These are phyloP conservation scores for Thermomucor indicae-seudaticae DNA, from an alignment of 371 early-diverging fungal genomes.

Conservation along the genomic window DNA sequence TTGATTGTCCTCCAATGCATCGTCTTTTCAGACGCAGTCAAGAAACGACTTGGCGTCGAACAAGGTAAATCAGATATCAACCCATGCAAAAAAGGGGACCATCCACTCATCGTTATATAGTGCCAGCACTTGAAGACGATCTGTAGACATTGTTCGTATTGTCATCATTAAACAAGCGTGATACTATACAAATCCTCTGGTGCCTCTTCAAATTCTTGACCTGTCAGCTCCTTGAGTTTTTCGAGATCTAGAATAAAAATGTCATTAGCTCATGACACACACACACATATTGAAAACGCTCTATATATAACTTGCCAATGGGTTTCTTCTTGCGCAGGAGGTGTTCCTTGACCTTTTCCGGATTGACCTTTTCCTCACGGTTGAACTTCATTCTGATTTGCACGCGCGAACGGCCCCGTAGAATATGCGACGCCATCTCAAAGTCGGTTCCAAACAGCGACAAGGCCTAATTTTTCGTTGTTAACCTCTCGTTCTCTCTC, in stretches of 20 bases:
- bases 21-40: conserved; percentile 32
- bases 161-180: too few species aligned
- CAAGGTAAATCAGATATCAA: too few species aligned
- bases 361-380: conserved; percentile 56
- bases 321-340: conserved; percentile 40
- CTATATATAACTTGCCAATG: conserved; percentile 28
- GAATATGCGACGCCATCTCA: conserved; percentile 55
- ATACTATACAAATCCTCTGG: conserved; percentile 38
- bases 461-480: conserved; percentile 40
- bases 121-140: too few species aligned
- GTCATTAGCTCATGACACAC: not conserved
- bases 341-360: conserved; percentile 49
- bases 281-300: not conserved
- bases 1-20: conserved; percentile 53
- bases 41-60: conserved; percentile 13
- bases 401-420: conserved; percentile 52
- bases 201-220: conserved; percentile 21
- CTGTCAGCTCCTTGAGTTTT: conserved; percentile 15
- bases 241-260: conserved; percentile 11
- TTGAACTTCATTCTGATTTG: conserved; percentile 69
- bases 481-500: too few species aligned
- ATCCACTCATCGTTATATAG: too few species aligned
- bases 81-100: too few species aligned
- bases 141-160: too few species aligned
- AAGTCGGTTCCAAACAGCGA: conserved; percentile 79